A percentile compares a stretch with the other conserved stretches of the same genome.
phyloP scores from a whole-genome alignment of 1,139 yeast species.

The Suhomyces terraborum region DNA sequence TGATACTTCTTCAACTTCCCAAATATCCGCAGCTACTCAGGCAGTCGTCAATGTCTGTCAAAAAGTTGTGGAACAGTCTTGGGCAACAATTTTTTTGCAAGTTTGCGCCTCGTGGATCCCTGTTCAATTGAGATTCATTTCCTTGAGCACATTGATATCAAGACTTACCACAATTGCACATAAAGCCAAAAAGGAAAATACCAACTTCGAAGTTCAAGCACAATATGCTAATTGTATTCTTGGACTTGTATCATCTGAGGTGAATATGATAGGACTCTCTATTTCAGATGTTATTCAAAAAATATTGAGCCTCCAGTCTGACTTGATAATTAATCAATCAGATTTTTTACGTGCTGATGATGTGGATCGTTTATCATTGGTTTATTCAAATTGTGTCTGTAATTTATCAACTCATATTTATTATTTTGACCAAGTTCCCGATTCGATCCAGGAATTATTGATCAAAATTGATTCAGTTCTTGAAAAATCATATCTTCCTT shows the following conservation, averaged over 20 bases:
- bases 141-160: constrained; percentile 49
- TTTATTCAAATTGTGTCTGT: constrained; percentile 53
- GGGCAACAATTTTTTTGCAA: constrained; percentile 64
- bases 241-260: constrained; percentile 72
- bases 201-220: constrained; percentile 40
- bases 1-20: constrained; percentile 52
- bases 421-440: constrained; percentile 79
- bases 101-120: constrained; percentile 80
- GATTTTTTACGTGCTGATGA: constrained; percentile 25
- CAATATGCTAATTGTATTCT: constrained; percentile 57
- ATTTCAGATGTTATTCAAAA: constrained; percentile 79
- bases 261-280: constrained; percentile 85
- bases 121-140: constrained; percentile 79
- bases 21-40: constrained; percentile 49
- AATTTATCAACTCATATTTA: constrained; percentile 71
- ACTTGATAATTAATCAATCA: constrained; percentile 37
- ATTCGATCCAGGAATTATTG: constrained; percentile 62
- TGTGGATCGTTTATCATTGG: constrained; percentile 28
- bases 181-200: constrained; percentile 23
- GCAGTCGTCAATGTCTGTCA: constrained; percentile 43
- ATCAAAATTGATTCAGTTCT: constrained; percentile 40
- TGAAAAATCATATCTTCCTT: constrained; percentile 24
- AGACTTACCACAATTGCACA: constrained; percentile 29
- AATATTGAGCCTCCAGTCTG: constrained; percentile 59
- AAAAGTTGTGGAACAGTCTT: constrained; percentile 29